A percentile compares a stretch with the other conserved stretches of the same genome.
phyloP scores from a whole-genome alignment of 2,329 filamentous ascomycete species.

The Blastomyces gilchristii region DNA sequence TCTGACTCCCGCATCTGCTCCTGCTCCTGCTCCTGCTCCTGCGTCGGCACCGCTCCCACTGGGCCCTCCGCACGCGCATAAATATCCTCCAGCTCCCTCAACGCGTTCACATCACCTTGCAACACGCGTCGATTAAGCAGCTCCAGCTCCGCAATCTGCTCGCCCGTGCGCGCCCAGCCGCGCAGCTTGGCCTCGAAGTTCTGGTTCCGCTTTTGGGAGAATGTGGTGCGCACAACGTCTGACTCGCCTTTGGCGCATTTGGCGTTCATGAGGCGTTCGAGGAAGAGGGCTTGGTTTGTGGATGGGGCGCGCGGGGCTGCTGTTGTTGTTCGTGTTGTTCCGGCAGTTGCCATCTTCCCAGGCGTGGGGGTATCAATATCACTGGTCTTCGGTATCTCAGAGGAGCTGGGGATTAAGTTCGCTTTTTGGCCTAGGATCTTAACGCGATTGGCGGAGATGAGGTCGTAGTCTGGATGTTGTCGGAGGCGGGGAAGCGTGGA shows the following conservation, averaged over 20 bases:
- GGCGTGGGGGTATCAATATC: not conserved
- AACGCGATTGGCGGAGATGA: slow-evolving; percentile 60
- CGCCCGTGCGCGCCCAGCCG: slow-evolving; percentile 31
- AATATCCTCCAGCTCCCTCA: slow-evolving; percentile 28
- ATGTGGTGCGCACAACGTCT: slow-evolving; percentile 54
- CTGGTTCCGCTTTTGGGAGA: slow-evolving; percentile 33
- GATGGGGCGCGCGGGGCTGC: slow-evolving; percentile 15
- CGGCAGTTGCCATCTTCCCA: not conserved
- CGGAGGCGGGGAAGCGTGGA: slow-evolving; percentile 41
- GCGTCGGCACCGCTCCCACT: not conserved
- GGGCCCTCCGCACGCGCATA: slow-evolving; percentile 18
- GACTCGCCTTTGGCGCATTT: slow-evolving; percentile 55
- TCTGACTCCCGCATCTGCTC: not conserved
- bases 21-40: not conserved
- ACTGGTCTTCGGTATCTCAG: slow-evolving; percentile 10
- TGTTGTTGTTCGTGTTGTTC: not conserved
- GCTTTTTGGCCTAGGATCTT: slow-evolving; percentile 60
- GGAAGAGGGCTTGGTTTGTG: slow-evolving; percentile 44
- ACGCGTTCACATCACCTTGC: slow-evolving; percentile 29
- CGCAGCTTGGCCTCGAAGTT: slow-evolving; percentile 25
- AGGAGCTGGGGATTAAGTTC: slow-evolving; percentile 43
- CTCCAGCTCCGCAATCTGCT: slow-evolving; percentile 29
- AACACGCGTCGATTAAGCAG: slow-evolving; percentile 28
- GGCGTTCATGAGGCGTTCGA: slow-evolving; percentile 54
- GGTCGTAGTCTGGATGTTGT: slow-evolving; percentile 47